Conservation (phyloP, 2,329 filamentous ascomycete genomes). For the Hymenoscyphus scutula region DNA sequence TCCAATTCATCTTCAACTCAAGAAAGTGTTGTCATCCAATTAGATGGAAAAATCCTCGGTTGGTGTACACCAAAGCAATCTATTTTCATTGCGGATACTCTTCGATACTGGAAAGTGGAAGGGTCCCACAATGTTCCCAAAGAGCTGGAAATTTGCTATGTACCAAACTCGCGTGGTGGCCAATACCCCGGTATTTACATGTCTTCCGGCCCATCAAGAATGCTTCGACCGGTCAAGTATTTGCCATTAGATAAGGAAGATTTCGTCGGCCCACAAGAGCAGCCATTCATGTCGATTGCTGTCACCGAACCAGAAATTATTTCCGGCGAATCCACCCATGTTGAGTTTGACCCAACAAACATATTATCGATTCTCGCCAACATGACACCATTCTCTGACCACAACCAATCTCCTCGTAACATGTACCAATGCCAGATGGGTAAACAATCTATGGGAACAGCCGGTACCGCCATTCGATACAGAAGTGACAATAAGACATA, state of each 20-base stretch:
- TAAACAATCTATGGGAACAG: slow-evolving; percentile 98
- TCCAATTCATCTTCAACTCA: slow-evolving; percentile 74
- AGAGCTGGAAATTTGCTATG: slow-evolving; percentile 86
- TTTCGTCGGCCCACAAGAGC: slow-evolving; percentile 88
- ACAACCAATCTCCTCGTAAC: slow-evolving; percentile 97
- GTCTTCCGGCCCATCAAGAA: slow-evolving; percentile 78
- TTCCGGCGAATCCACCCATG: slow-evolving; percentile 87
- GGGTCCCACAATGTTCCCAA: slow-evolving; percentile 76
- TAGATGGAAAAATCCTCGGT: slow-evolving; percentile 86
- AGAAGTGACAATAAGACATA: slow-evolving; percentile 98
- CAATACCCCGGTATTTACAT: slow-evolving; percentile 96
- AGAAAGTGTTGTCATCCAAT: slow-evolving; percentile 83
- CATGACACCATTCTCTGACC: slow-evolving; percentile 98
- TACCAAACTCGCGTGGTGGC: slow-evolving; percentile 84
- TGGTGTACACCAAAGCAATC: slow-evolving; percentile 87
- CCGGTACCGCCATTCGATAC: slow-evolving; percentile 77
- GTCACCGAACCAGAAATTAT: slow-evolving; percentile 84
- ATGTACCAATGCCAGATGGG: slow-evolving; percentile 99
- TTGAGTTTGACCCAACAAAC: slow-evolving; percentile 91
- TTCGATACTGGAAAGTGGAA: slow-evolving; percentile 94
- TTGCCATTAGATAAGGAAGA: slow-evolving; percentile 82
- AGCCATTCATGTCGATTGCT: slow-evolving; percentile 97
- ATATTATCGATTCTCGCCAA: slow-evolving; percentile 97
- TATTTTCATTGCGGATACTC: slow-evolving; percentile 75
- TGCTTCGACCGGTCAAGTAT: slow-evolving; percentile 92